Evolutionary conservation across 2,329 filamentous ascomycete genomes (phyloP), one percentile per base, ranked within the genome.

Genomic region (Salinomyces thailandicus): DNA sequence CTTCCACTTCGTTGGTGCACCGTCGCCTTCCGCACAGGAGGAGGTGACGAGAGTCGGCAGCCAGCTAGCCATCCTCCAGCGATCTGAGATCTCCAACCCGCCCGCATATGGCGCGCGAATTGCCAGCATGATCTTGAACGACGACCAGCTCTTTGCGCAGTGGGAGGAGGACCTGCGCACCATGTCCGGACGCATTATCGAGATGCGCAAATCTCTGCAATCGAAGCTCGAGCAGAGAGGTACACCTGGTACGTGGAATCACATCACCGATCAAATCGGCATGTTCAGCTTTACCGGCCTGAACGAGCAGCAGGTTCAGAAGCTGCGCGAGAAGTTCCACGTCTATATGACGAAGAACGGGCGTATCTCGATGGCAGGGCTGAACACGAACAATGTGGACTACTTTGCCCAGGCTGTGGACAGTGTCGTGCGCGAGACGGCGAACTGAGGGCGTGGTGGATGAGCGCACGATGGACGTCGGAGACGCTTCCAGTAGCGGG

Each of bases 221-320:
- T 65, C 68, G 38, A 85, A 87, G 62, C 75, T 98, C 8, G 89
- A 96, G 65, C 76, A 79, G 55, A 73, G 89, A 41, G 77, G 75
- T 18, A 95, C 91, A 0, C 89, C 89, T 0, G 89, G 89, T 19
- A 81, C 75, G 11, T 98, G 91, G 91, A 85, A 87, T 57, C 91
- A 98, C 66, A 93, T 98, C 60, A 95, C 87, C 12, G 84, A 93
- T 54, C 91, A 98, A 72, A 98, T 98, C 58, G 91, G 91, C 67
- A 98, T 98, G 91, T 98, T 98, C 68, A 89, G 81, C 61, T 98
- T 93, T 62, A 93, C 85, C 1, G 85, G 85, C 9, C 64, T 93
- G 58, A 73, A 61, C 9, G 81, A 86, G 64, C 58, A 73, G 44
- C 84, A 91, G 59, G 84, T 89, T 18, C 50, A 73, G 49, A 77